Evolutionary conservation across 2,329 filamentous ascomycete species (phyloP), one percentile per base, ranked within the genome.

Genomic region (Pseudopithomyces chartarum): DNA sequence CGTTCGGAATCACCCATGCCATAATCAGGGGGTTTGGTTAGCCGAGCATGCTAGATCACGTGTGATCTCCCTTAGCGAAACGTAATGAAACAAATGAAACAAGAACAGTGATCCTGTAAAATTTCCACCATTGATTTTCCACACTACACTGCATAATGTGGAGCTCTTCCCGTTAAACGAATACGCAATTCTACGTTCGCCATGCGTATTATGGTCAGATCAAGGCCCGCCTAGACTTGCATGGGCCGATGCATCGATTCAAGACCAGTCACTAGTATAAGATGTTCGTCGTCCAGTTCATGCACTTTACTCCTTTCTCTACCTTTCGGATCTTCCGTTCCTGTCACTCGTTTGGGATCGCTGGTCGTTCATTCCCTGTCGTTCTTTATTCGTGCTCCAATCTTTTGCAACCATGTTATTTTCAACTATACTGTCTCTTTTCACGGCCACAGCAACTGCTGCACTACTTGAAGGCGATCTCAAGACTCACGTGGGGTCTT

Each of bases 391-490:
- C 64, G 32, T 54, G 54, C 47, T 59, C 52, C 64, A 60, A 64
- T 54, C 54, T 53, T 33, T 56, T 59, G 61, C 63, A 68, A 69
- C 56, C 54, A 75, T 73, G 70, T 61, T 69, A 65, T 64, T 61
- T 51, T 65, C 67, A 33, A 62, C 65, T 63, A 52, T 69, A 72
- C 57, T 75, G 63, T 69, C 70, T 46, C 60, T 72, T 53, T 64
- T 74, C 40, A 61, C 71, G 57, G 68, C 71, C 59, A 69, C 67
- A 58, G 72, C 64, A 57, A 64, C 73, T 50, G 75, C 68, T 32
- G 70, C 70, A 29, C 76, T 78, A 44, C 70, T 73, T 22, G 71
- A 84, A 58, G 77, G 77, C 47, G 73, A 70, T 66, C 68, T 81
- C 17, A 69, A 77, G 60, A 79, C 74, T 43, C 71, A 78, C 47